A percentile compares a stretch with the other conserved stretches of the same genome.
These are phyloP conservation scores for Cymodocea nodosa DNA, from an alignment of 116 monocot genomes.

Conservation along the genomic window DNA sequence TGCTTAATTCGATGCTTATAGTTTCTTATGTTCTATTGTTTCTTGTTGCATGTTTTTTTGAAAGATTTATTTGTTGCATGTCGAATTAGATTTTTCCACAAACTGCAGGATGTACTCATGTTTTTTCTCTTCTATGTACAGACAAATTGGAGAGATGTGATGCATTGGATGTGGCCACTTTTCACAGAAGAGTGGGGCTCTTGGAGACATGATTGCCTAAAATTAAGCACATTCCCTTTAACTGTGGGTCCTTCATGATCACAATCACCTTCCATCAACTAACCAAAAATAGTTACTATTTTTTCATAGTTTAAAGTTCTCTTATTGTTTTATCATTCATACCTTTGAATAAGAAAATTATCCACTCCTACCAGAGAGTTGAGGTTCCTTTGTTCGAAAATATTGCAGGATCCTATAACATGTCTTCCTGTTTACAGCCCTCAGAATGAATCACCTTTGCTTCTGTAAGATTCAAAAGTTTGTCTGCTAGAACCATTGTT, in stretches of 20 bases:
- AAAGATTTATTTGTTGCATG: no score
- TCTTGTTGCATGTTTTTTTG: no score
- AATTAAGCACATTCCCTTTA: conserved; percentile 65
- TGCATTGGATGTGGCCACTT: conserved; percentile 99
- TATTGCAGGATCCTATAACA: conserved; percentile 85
- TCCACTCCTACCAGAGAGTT: not conserved
- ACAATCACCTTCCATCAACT: not conserved
- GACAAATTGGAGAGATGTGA: conserved; percentile 82
- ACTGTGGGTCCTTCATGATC: conserved; percentile 22
- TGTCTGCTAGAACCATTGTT: no score
- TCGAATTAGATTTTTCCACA: no score
- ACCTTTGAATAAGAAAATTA: not conserved
- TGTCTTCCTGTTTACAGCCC: conserved; percentile 57
- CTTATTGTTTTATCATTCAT: not conserved
- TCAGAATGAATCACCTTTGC: conserved; percentile 35
- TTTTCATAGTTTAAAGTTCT: not conserved
- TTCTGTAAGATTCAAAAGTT: conserved; percentile 53
- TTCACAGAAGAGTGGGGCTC: conserved; percentile 82
- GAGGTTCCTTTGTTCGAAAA: not conserved
- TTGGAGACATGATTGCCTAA: conserved; percentile 72
- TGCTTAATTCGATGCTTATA: no score
- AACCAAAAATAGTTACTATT: not conserved
- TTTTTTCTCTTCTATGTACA: conserved; percentile 9
- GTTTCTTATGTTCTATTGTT: no score
- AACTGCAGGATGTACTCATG: not conserved